These are phyloP conservation scores for Polytrichum formosum DNA, from an alignment of 225 moss, liverwort and hornwort genomes.

Conservation along the genomic window DNA sequence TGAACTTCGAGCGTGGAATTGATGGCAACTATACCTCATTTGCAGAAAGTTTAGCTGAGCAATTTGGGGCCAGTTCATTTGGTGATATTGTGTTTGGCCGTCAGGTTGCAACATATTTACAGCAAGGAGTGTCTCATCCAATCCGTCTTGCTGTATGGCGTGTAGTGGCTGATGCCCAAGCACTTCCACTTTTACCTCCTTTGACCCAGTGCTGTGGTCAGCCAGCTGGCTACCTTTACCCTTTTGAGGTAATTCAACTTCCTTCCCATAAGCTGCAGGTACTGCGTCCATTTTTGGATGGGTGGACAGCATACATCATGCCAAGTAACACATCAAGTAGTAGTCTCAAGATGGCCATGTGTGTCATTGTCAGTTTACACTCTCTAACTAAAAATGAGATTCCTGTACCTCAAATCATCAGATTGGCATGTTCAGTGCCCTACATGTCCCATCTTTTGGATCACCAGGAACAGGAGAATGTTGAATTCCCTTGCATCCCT, in stretches of 20 bases:
- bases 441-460: no score
- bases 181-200: slow-evolving; percentile 79
- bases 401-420: no score
- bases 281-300: no score
- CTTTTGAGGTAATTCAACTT: slow-evolving; percentile 53
- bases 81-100: slow-evolving; percentile 82
- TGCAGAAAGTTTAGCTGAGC: slow-evolving; percentile 72
- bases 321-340: no score
- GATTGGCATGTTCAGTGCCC: no score
- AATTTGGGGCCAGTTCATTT: slow-evolving; percentile 77
- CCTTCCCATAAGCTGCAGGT: no score
- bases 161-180: slow-evolving; percentile 59
- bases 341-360: no score
- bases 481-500: not conserved
- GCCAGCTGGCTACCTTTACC: slow-evolving; percentile 53
- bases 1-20: slow-evolving; percentile 72
- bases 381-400: no score
- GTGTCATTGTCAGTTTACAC: no score
- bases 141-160: slow-evolving; percentile 82
- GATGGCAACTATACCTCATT: slow-evolving; percentile 76
- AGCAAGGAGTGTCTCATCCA: slow-evolving; percentile 54
- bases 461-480: not conserved
- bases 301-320: no score
- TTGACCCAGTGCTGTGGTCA: slow-evolving; percentile 66
- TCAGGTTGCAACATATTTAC: slow-evolving; percentile 77